Evolutionary conservation across 2,329 filamentous ascomycete species (phyloP), one percentile per base, ranked within the genome.

Genomic region (Pseudogymnoascus sp.): DNA sequence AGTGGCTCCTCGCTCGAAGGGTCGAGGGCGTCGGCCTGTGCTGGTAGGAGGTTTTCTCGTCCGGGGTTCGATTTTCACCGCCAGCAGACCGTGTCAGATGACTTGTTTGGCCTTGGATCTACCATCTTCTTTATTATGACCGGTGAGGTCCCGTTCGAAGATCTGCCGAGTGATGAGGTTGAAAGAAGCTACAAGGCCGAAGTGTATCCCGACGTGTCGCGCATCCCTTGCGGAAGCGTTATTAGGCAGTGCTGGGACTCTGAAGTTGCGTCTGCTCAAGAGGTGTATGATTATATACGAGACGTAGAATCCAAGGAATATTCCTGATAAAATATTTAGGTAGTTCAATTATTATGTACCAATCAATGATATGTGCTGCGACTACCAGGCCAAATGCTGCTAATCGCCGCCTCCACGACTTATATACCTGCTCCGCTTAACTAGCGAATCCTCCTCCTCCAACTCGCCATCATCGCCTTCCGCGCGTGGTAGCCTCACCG

Each of bases 401-500:
- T 55, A 33, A 55, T 55, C 48, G 15, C 48, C 48, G 21, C 48
- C 48, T 18, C 15, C 29, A 7, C 31, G 48, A 13, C 21, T 33
- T 18, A 33, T 18, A 33, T 55, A 12, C 48, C 48, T 33, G 5
- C n/a, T 55, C 29, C 48, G 18, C 15, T 27, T 55, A 7, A 15
- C 25, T 5, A 55, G 18, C 18, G 48, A 55, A 33, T 55, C 48
- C 5, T 55, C 48, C 9, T 55, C 48, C 5, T 55, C 48, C 15
- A 55, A 10, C n/a, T 55, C 48, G 1, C 15, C 48, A 33, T 55
- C 48, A 6, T 33, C 27, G 9, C 48, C 48, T 4, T 4, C 13
- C 45, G 74, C 70, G 0, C 60, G 65, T 68, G 78, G 77, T 15
- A 80, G 63, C 35, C 76, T 67, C 2, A 79, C 74, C 2, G 80